Base-by-base conservation (phyloP, 192 early-diverging fungal genomes). In the Coemansia sp. region DNA sequence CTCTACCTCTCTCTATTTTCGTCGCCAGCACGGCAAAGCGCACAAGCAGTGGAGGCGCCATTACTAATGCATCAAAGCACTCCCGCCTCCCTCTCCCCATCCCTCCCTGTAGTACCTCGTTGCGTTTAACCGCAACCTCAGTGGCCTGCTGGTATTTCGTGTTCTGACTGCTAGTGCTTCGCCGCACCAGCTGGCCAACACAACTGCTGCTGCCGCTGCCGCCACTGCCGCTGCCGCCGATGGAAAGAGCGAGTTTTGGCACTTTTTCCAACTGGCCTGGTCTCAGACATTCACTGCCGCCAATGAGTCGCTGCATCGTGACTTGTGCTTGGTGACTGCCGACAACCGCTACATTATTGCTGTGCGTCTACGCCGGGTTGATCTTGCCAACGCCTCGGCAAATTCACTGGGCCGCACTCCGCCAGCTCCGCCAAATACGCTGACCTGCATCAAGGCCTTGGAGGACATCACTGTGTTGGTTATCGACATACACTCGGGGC, bases 381-480 rank as follows among this genome's bases (percentile, higher is more conserved):
- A 53, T 13, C 34, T 41, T 10, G 40, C 40, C 17, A 22, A 41
- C 3, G 25, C 18, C 26, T n/a, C n/a, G n/a, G n/a, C n/a, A n/a
- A n/a, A n/a, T n/a, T n/a, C n/a, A n/a, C n/a, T n/a, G n/a, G n/a
- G n/a, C n/a, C n/a, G n/a, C n/a, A 33, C 35, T 5, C n/a, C 30
- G 10, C 14, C 36, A 1, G 33, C 51, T n/a, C 33, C 35, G 2
- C 67, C 68, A 23, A 78, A 60, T 23, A 52, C 58, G 3, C 31
- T 78, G 36, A 19, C 53, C 26, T 64, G 75, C 22, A 50, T 71
- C 34, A 48, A 35, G 25, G 59, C 75, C 4, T 46, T 63, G 53
- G 75, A 78, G 32, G 75, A 78, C 49, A 60, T 71, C 10, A 56
- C 75, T 1, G 25, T 78, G 14, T 36, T 78, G 50, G 60, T 71